phyloP scores from a whole-genome alignment of 2,329 filamentous ascomycete genomes.

The Tympanopsis confertula region DNA sequence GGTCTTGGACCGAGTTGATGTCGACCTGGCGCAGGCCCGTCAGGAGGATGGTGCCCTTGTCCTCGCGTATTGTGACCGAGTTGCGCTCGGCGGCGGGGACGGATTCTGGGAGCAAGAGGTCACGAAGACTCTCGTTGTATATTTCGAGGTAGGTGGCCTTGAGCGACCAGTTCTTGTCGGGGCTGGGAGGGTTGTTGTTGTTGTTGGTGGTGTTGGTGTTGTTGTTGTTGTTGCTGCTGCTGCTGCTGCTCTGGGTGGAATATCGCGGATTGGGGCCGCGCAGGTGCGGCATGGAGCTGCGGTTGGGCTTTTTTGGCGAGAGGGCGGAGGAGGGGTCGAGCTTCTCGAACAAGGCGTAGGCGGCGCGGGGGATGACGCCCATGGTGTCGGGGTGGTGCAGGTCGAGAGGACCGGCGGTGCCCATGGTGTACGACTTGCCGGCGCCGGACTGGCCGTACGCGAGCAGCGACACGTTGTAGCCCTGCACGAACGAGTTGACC shows the following conservation, averaged over 20 bases:
- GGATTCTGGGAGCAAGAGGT: constrained; percentile 72
- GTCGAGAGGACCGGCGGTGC: constrained; percentile 76
- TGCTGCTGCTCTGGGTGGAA: constrained; percentile 40
- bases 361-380: constrained; percentile 93
- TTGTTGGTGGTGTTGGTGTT: constrained; percentile 29
- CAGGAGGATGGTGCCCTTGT: constrained; percentile 89
- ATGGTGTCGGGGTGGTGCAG: constrained; percentile 60
- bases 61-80: constrained; percentile 83
- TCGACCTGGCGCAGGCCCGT: constrained; percentile 80
- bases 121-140: constrained; percentile 91
- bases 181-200: constrained; percentile 30
- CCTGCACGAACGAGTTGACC: constrained; percentile 79
- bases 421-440: constrained; percentile 98
- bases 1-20: constrained; percentile 82
- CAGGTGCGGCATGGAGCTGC: constrained; percentile 65
- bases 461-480: constrained; percentile 95
- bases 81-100: constrained; percentile 59
- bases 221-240: no score
- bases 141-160: constrained; percentile 86
- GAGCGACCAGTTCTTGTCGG: constrained; percentile 75
- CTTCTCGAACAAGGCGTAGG: constrained; percentile 75
- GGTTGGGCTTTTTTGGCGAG: constrained; percentile 52
- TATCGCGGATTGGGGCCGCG: constrained; percentile 70
- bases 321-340: constrained; percentile 68
- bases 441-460: constrained; percentile 96